Evolutionary conservation across 352 stramenopile genomes (phyloP).

Genomic region (Phytophthora pisi): DNA sequence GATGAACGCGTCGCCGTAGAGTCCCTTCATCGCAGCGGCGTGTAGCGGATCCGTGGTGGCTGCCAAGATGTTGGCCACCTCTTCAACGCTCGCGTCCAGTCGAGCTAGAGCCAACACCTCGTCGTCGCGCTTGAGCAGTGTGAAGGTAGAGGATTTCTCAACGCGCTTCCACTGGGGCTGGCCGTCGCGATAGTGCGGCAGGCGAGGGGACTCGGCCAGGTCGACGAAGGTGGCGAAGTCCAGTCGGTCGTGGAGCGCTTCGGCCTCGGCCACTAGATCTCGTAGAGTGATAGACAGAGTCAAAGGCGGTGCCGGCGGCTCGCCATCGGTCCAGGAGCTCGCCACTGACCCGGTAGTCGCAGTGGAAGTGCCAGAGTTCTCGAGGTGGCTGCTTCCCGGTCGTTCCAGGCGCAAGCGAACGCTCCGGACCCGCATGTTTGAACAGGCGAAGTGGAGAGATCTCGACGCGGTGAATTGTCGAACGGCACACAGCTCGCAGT

Average conservation of each 20-base stretch:
- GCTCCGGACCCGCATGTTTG: slow-evolving; percentile 2
- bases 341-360: slow-evolving; percentile 8
- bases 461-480: slow-evolving; percentile 2
- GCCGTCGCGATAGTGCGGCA: slow-evolving; percentile 13
- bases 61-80: slow-evolving; percentile 36
- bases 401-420: slow-evolving; percentile 19
- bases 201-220: slow-evolving; percentile 20
- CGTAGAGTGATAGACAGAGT: slow-evolving; percentile 23
- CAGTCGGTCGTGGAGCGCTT: slow-evolving; percentile 24
- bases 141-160: slow-evolving; percentile 21
- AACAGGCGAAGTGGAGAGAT: background rate
- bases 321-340: slow-evolving; percentile 22
- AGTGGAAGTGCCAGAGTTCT: slow-evolving; percentile 8
- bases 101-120: slow-evolving; percentile 35
- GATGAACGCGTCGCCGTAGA: slow-evolving; percentile 44
- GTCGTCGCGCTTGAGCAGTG: slow-evolving; percentile 28
- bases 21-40: slow-evolving; percentile 36
- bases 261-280: slow-evolving; percentile 15
- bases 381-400: background rate
- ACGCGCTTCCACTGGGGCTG: slow-evolving; percentile 31
- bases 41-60: slow-evolving; percentile 22
- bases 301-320: slow-evolving; percentile 22
- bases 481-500: slow-evolving; percentile 1
- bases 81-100: slow-evolving; percentile 37
- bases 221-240: slow-evolving; percentile 25